Base-by-base conservation (phyloP, 371 early-diverging fungal species). In the Haplosporangium sp. region DNA sequence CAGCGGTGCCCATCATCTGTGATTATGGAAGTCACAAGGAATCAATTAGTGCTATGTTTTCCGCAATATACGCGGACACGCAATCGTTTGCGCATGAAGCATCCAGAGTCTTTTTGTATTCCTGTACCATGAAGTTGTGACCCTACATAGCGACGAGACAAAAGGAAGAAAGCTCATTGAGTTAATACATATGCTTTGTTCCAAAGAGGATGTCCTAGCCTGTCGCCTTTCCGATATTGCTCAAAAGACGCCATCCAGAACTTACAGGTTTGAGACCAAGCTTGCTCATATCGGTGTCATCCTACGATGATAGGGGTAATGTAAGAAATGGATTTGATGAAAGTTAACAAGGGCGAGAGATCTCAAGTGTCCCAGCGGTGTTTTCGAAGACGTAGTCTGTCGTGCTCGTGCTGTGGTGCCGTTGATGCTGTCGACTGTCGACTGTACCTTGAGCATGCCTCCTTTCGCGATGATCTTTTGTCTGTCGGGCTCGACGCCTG, bases 381-480 rank as follows among this genome's bases (percentile, higher is more conserved):
- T n/a, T n/a, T n/a, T n/a, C n/a, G n/a, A n/a, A n/a, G n/a, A n/a
- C n/a, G n/a, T n/a, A n/a, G n/a, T n/a, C n/a, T n/a, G n/a, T n/a
- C n/a, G n/a, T n/a, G n/a, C n/a, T n/a, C n/a, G n/a, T n/a, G n/a
- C n/a, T n/a, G 21, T 52, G 23, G 10, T 23, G 23, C 53, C 36
- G 20, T 6, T 1, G 18, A 55, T 20, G 51, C 10, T 14, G 20
- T 38, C 53, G 0, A 0, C n/a, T 13, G 14, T 4, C 23, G 13
- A 14, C 20, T 40, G 10, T 63, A 92, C 95, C 89, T 97, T 98
- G 67, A 98, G 86, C 79, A 92, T 87, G n/a, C 93, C 96, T 55
- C 99, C 99, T 80, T 97, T 98, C 67, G 91, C 86, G 82, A 99
- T 89, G 60, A 98, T 90, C 85, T 96, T 97, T 82, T 98, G 98